phyloP scores from a whole-genome alignment of 768 basidiomycete species.

The Strobilomyces confusus region DNA sequence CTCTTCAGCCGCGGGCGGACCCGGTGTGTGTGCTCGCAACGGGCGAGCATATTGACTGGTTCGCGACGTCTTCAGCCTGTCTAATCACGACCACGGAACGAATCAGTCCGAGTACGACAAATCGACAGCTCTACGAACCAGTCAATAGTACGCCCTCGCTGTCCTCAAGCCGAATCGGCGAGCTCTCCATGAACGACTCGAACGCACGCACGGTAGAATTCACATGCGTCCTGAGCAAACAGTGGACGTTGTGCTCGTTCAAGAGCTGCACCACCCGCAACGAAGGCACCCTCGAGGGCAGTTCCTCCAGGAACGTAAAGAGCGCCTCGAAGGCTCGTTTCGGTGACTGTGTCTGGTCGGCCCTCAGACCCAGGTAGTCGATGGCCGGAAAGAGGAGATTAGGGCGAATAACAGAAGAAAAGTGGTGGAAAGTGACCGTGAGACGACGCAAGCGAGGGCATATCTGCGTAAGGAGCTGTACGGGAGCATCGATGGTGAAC shows the following conservation, averaged over 20 bases:
- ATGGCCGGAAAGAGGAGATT: slow-evolving; percentile 12
- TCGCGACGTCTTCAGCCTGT: slow-evolving; percentile 5
- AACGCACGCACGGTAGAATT: slow-evolving; percentile 10
- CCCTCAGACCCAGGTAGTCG: slow-evolving; percentile 15
- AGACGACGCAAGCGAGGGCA: slow-evolving; percentile 21
- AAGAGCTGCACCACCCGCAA: slow-evolving; percentile 22
- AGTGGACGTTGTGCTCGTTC: slow-evolving; percentile 12
- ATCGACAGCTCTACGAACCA: slow-evolving; percentile 10
- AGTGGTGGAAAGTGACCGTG: slow-evolving; percentile 10
- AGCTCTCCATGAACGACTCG: neutral
- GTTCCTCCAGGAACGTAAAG: slow-evolving; percentile 10
- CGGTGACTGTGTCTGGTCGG: neutral
- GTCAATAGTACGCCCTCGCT: slow-evolving; percentile 15
- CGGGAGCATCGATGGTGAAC: neutral
- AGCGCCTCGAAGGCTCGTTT: slow-evolving; percentile 4
- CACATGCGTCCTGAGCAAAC: slow-evolving; percentile 16
- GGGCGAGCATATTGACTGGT: no score
- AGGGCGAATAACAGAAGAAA: neutral
- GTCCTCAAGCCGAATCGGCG: slow-evolving; percentile 24
- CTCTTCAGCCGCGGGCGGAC: no score
- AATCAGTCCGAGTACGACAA: neutral
- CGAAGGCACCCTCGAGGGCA: slow-evolving; percentile 15
- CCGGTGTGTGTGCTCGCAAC: no score
- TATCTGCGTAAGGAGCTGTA: slow-evolving; percentile 7
- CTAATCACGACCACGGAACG: slow-evolving; percentile 1